Base-by-base conservation (phyloP, 2,329 filamentous ascomycete species). In the Colletotrichum sp. region DNA sequence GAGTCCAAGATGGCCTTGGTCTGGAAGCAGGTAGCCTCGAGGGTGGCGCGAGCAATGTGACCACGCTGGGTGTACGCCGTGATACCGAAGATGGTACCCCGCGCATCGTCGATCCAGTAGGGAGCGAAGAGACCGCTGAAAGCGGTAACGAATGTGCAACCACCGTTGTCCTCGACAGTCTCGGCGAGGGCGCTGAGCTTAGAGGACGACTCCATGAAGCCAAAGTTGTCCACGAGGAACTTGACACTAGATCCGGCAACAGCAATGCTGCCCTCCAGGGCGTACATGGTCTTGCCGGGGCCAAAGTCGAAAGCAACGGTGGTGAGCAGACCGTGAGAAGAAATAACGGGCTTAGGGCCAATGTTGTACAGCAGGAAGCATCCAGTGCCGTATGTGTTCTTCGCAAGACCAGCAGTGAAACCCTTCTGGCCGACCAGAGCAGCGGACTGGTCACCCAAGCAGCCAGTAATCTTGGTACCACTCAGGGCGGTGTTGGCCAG, bases 281-380 rank as follows among this genome's bases (percentile, higher is more conserved):
- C 94, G 85, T 96, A 96, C 69, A 94, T 92, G 30, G 92, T 91
- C 81, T 92, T 92, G 70, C 84, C 85, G 58, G 89, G 88, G 64
- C 93, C 93, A 82, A 96, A 93, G 83, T 96, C 91, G 83, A 94
- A 96, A 1, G 93, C 95, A 18, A 96, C 92, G 0, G 95, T 96
- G 32, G 93, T 93, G 32, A 96, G 86, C 16, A 97, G 88, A 5
- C 95, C 95, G 81, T 96, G 93, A 32, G 88, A 91, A 0, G 95
- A 96, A 74, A 96, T 92, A 71, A 96, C 94, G 6, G 94, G 94
- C 85, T 95, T 94, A 28, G 92, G 88, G 28, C 95, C 95, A 16
- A 96, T 93, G 81, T 97, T 96, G 86, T 96, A 96, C 8, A 96
- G 90, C 78, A 96, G 85, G 87, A 97, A 97, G 84, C 94, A 96